phyloP scores from a whole-genome alignment of 768 basidiomycete genomes.

The Tricholoma sp. region DNA sequence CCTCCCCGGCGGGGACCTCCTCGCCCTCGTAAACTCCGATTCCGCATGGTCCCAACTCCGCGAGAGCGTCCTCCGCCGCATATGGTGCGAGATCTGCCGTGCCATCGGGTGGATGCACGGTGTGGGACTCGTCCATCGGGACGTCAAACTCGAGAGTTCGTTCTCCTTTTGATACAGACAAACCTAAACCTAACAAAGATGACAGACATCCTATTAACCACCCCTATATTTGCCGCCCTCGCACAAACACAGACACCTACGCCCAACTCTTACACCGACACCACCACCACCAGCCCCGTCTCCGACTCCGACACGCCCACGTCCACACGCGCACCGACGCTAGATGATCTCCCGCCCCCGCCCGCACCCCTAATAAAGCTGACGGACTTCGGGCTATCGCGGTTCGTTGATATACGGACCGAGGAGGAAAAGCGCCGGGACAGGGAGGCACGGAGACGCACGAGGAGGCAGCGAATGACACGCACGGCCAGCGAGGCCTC shows the following conservation, averaged over 20 bases:
- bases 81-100: conserved; percentile 72
- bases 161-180: conserved; percentile 4
- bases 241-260: conserved; percentile 18
- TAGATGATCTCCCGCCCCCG: conserved; percentile 29
- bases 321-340: conserved; percentile 17
- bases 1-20: conserved; percentile 75
- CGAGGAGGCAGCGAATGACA: neutral
- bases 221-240: conserved; percentile 22
- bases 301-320: neutral
- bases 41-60: conserved; percentile 35
- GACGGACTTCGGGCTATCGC: conserved; percentile 86
- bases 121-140: conserved; percentile 81
- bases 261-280: neutral
- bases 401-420: conserved; percentile 65
- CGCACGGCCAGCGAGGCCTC: neutral
- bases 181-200: neutral
- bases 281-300: neutral
- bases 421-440: conserved; percentile 10
- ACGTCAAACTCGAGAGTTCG: conserved; percentile 84
- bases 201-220: conserved; percentile 73
- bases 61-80: conserved; percentile 50
- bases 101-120: conserved; percentile 88
- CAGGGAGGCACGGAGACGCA: neutral
- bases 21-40: conserved; percentile 65
- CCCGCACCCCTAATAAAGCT: conserved; percentile 69